A percentile compares a stretch with the other conserved stretches of the same genome.
phyloP scores from a whole-genome alignment of 2,329 filamentous ascomycete species.

The Graphium sp. region DNA sequence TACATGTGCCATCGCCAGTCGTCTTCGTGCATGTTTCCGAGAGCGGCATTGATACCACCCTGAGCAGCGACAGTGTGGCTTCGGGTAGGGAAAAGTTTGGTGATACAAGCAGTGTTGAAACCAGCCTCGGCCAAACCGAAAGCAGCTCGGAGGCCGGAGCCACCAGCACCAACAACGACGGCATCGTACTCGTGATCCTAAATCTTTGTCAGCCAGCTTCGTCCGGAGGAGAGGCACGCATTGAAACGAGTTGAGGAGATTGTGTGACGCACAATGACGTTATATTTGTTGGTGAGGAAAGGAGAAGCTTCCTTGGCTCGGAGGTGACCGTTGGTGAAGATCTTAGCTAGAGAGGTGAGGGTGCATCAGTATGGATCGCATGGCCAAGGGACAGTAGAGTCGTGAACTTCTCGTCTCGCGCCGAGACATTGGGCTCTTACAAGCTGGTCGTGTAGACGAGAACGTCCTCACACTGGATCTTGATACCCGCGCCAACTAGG shows the following conservation, averaged over 20 bases:
- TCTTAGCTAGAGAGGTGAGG: conserved; percentile 43
- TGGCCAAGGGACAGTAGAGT: neutral
- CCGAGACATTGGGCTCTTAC: conserved; percentile 35
- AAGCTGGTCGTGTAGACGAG: conserved; percentile 68
- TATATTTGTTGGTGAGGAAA: conserved; percentile 78
- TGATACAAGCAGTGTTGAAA: conserved; percentile 80
- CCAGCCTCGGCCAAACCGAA: conserved; percentile 78
- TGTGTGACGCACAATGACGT: conserved; percentile 62
- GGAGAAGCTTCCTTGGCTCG: conserved; percentile 87
- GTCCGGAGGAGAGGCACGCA: conserved; percentile 8
- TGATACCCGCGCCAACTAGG: conserved; percentile 5
- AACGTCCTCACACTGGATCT: conserved; percentile 60
- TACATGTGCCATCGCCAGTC: conserved; percentile 99
- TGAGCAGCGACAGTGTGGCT: conserved; percentile 70
- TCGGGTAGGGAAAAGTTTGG: conserved; percentile 74
- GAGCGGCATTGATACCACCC: conserved; percentile 75
- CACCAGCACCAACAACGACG: conserved; percentile 76
- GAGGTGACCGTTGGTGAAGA: conserved; percentile 72
- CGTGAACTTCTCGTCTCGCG: conserved; percentile 4
- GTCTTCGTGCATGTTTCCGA: conserved; percentile 94
- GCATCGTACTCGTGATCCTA: conserved; percentile 98
- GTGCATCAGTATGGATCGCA: neutral
- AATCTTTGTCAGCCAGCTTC: conserved; percentile 10
- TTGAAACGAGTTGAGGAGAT: too few relatives aligned
- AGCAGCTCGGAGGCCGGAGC: conserved; percentile 64